Evolutionary conservation across 2,329 filamentous ascomycete species (phyloP).

Genomic region (Exophiala phaeomuriformis): DNA sequence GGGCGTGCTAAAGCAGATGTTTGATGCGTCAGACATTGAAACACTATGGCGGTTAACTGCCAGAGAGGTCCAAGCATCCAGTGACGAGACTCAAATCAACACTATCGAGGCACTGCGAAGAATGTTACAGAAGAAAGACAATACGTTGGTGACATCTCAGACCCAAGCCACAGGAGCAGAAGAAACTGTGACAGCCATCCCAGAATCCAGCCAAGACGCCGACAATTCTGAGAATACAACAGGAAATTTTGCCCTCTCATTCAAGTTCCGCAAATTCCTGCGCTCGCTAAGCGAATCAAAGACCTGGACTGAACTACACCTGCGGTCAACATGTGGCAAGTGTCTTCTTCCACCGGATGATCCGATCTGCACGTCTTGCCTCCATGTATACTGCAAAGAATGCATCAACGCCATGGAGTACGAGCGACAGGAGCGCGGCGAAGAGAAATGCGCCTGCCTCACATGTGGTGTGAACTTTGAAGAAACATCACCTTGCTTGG

Average conservation of each 20-base stretch:
- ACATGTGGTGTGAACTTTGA: conserved; percentile 21
- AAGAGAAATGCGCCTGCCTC: conserved; percentile 17
- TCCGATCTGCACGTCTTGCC: conserved; percentile 45
- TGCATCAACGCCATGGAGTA: conserved; percentile 40
- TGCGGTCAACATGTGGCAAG: conserved; percentile 15
- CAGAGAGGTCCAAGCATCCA: conserved; percentile 18
- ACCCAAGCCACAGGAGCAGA: background rate
- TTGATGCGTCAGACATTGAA: conserved; percentile 42
- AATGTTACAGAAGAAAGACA: conserved; percentile 9
- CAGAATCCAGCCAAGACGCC: background rate
- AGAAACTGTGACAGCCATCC: background rate
- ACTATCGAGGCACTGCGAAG: conserved; percentile 29
- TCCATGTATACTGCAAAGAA: conserved; percentile 49
- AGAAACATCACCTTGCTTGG: conserved; percentile 13
- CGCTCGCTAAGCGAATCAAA: conserved; percentile 7
- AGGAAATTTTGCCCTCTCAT: conserved; percentile 6
- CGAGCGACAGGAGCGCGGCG: conserved; percentile 5
- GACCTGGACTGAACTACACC: conserved; percentile 26
- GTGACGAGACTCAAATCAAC: conserved; percentile 27
- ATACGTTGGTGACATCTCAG: conserved; percentile 11
- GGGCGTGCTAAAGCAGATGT: conserved; percentile 38
- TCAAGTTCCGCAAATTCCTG: conserved; percentile 23
- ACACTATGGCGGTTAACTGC: conserved; percentile 34
- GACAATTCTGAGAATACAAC: background rate
- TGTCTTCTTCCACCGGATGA: conserved; percentile 39